These are phyloP conservation scores for Aspergillus conjunctus DNA, from an alignment of 495 filamentous ascomycete species.

Conservation along the genomic window DNA sequence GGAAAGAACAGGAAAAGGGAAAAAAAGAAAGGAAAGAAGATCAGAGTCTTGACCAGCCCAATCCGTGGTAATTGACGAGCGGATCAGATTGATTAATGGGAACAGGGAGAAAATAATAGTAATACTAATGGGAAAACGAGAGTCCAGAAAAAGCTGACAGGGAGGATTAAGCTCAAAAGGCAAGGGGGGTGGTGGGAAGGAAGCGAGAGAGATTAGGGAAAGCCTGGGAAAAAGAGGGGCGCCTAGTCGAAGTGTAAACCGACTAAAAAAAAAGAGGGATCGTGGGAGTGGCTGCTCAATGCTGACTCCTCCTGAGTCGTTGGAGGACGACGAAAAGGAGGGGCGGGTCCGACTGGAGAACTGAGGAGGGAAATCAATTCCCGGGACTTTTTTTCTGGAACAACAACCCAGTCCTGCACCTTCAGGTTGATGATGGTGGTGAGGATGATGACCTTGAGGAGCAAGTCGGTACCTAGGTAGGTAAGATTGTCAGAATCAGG, in stretches of 20 bases:
- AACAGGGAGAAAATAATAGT: conserved; percentile 4
- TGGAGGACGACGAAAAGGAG: conserved; percentile 26
- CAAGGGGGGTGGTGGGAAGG: conserved; percentile 17
- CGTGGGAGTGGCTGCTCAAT: conserved; percentile 24
- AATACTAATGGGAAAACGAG: conserved; percentile 14
- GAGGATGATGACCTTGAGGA: no score
- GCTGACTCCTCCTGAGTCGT: not conserved
- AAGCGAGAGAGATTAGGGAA: conserved; percentile 12
- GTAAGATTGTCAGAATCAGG: not conserved
- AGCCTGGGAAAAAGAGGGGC: conserved; percentile 10
- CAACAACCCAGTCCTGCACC: conserved; percentile 3
- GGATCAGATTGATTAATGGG: conserved; percentile 6
- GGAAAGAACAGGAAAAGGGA: conserved; percentile 8
- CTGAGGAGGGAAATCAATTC: conserved; percentile 30
- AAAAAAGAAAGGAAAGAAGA: conserved; percentile 18
- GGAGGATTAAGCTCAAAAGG: conserved; percentile 22
- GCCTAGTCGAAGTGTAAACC: conserved; percentile 20
- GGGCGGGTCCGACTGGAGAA: conserved; percentile 1
- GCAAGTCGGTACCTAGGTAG: not conserved
- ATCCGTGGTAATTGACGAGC: conserved; percentile 11
- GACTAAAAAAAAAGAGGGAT: conserved; percentile 27
- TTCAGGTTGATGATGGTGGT: not conserved
- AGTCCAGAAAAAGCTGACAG: conserved; percentile 8
- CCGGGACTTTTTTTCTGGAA: conserved; percentile 18
- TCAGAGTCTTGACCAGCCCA: conserved; percentile 5